Evolutionary conservation across 2,329 filamentous ascomycete genomes (phyloP).

Genomic region (Rhynchosporium agropyri): DNA sequence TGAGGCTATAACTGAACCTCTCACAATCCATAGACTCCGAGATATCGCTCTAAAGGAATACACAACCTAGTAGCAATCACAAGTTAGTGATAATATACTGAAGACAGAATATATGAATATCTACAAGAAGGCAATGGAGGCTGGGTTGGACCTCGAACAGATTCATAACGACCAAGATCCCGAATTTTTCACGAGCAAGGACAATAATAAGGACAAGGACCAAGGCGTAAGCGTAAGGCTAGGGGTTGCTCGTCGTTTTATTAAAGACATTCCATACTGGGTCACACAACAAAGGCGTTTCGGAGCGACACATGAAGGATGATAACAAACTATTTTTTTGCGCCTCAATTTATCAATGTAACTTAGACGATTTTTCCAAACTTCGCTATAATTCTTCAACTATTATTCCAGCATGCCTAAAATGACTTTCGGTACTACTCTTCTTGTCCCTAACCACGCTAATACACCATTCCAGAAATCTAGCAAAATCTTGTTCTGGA

Average conservation of each 20-base stretch:
- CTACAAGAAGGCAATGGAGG: conserved; percentile 34
- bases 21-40: background rate
- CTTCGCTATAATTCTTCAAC: conserved; percentile 24
- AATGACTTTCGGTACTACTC: conserved; percentile 26
- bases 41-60: conserved; percentile 30
- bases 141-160: conserved; percentile 39
- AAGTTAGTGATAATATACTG: conserved; percentile 29
- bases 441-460: conserved; percentile 31
- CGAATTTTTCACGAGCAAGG: conserved; percentile 40
- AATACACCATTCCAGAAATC: conserved; percentile 36
- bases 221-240: conserved; percentile 34
- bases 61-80: conserved; percentile 38
- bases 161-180: conserved; percentile 40
- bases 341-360: background rate
- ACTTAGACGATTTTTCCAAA: background rate
- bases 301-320: no score
- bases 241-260: conserved; percentile 41
- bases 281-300: conserved; percentile 21
- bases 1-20: background rate
- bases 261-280: conserved; percentile 40
- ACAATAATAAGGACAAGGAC: background rate
- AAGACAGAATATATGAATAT: conserved; percentile 37
- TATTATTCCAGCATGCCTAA: conserved; percentile 15
- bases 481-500: conserved; percentile 30
- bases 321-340: no score